Evolutionary conservation across 306 rosid genomes (phyloP).

Genomic region (Malus sylvestris): DNA sequence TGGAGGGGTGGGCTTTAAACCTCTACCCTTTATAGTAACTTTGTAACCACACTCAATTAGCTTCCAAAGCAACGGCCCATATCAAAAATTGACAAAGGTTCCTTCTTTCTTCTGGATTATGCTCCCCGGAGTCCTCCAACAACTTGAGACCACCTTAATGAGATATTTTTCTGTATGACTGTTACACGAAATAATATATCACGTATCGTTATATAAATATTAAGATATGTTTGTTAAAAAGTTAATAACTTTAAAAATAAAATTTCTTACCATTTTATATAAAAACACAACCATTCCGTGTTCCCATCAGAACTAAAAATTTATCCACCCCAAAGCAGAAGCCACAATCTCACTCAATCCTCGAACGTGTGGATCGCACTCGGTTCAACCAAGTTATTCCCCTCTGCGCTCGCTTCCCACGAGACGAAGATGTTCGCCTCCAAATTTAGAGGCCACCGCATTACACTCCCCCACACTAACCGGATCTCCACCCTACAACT

Average conservation of each 20-base stretch:
- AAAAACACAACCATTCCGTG: too few species aligned
- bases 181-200: accelerated
- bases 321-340: neutral
- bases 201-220: too few species aligned
- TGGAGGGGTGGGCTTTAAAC: neutral
- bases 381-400: neutral
- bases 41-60: neutral
- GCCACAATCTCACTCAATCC: neutral
- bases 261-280: accelerated
- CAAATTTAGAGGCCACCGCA: constrained; percentile 11
- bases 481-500: constrained; percentile 18
- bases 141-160: neutral
- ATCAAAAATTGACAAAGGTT: neutral
- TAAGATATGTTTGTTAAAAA: too few species aligned
- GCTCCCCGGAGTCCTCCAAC: neutral
- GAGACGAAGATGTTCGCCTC: constrained; percentile 28
- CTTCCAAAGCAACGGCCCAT: neutral
- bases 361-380: constrained; percentile 25
- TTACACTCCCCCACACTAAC: constrained; percentile 24
- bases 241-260: too few species aligned
- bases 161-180: too few species aligned
- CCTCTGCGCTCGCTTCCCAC: neutral
- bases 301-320: too few species aligned
- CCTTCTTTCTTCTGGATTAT: too few species aligned
- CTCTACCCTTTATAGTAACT: neutral